These are phyloP conservation scores for Eucommia ulmoides DNA, from an alignment of 257 asterid species.

Conservation along the genomic window DNA sequence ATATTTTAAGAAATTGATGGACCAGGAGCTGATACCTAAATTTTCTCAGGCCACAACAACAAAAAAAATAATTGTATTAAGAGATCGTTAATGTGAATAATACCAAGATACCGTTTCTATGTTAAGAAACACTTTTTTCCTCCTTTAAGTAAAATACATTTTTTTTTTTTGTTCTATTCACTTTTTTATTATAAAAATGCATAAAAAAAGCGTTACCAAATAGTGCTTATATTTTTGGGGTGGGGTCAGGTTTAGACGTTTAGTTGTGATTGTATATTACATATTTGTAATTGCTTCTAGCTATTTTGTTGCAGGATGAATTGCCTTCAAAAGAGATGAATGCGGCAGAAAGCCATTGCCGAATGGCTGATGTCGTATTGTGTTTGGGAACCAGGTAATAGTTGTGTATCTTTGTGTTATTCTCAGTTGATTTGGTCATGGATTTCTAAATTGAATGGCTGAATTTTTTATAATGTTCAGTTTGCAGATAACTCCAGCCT, in stretches of 20 bases:
- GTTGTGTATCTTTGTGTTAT: not conserved
- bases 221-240: too few relatives aligned
- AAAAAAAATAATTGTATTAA: too few relatives aligned
- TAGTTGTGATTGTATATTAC: too few relatives aligned
- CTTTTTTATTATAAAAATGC: too few relatives aligned
- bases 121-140: not conserved
- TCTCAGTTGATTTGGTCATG: not conserved
- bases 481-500: slow-evolving; percentile 97
- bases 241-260: too few relatives aligned
- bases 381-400: slow-evolving; percentile 90
- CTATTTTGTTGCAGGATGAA: slow-evolving; percentile 54
- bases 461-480: slow-evolving; percentile 32
- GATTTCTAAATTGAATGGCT: not conserved
- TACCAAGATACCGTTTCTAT: not conserved
- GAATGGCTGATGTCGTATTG: slow-evolving; percentile 82
- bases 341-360: slow-evolving; percentile 84
- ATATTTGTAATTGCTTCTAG: not conserved
- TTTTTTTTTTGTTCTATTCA: not conserved
- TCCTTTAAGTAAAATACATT: not conserved
- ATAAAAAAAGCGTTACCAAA: too few relatives aligned
- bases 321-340: slow-evolving; percentile 86
- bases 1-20: too few relatives aligned
- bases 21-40: too few relatives aligned
- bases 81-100: too few relatives aligned
- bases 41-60: too few relatives aligned